Conservation (phyloP, 257 asterid species). For the Ilex aquifolium region DNA sequence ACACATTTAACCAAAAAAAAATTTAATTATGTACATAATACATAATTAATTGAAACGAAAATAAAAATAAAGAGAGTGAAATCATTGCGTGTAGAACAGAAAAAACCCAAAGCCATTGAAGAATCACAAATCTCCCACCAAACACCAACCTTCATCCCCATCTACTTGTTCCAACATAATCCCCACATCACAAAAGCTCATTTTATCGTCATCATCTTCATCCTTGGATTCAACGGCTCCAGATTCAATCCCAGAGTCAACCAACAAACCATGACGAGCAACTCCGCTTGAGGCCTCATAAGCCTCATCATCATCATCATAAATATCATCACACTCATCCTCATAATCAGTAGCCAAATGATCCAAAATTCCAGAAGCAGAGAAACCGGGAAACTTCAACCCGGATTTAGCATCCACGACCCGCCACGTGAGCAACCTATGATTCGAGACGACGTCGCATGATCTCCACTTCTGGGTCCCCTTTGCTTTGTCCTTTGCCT, state of each 20-base stretch:
- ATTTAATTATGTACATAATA: too few relatives aligned
- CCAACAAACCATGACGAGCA: not conserved
- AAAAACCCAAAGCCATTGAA: not conserved
- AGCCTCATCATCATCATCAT: conserved; percentile 8
- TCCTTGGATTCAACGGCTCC: conserved; percentile 2
- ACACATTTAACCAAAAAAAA: too few relatives aligned
- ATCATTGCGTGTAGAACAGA: too few relatives aligned
- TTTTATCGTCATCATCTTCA: conserved; percentile 12
- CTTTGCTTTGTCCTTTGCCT: conserved; percentile 60
- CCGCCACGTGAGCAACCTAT: conserved; percentile 44
- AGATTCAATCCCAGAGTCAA: conserved; percentile 2
- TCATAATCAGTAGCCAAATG: conserved; percentile 30
- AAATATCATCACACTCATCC: conserved; percentile 5
- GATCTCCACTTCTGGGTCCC: conserved; percentile 47
- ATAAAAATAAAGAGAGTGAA: too few relatives aligned
- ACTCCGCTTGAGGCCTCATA: not conserved
- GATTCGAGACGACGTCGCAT: conserved; percentile 21
- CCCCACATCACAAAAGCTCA: conserved; percentile 39
- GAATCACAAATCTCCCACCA: conserved; percentile 55
- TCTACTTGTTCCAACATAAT: conserved; percentile 33
- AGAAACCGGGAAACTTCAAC: conserved; percentile 36
- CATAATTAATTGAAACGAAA: too few relatives aligned
- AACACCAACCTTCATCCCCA: conserved; percentile 69
- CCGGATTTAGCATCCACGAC: conserved; percentile 46
- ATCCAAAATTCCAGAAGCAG: conserved; percentile 59